Conservation (phyloP, 805 yeast species). For the Kluyveromyces nonfermentans region DNA sequence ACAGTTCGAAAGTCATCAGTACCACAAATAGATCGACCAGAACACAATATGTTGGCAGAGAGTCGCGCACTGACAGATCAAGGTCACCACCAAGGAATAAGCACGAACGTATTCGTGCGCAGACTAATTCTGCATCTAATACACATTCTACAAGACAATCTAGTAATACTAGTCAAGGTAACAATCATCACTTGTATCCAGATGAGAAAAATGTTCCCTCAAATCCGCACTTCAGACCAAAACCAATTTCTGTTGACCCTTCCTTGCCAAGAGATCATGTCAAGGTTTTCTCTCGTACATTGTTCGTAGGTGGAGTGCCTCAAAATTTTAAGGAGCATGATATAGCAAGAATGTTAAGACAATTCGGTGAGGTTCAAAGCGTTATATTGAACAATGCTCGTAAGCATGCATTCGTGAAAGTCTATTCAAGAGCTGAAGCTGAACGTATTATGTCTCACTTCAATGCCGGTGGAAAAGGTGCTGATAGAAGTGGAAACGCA, state of each 20-base stretch:
- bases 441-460: conserved; percentile 69
- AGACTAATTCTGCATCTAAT: neutral
- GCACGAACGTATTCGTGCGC: neutral
- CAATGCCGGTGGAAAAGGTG: conserved; percentile 32
- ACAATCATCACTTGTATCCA: conserved; percentile 28
- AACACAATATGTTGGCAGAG: conserved; percentile 28
- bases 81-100: conserved; percentile 36
- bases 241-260: conserved; percentile 60
- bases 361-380: conserved; percentile 87
- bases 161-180: conserved; percentile 13
- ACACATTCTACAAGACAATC: conserved; percentile 5
- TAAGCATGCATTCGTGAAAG: conserved; percentile 94
- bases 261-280: conserved; percentile 68
- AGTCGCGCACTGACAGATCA: conserved; percentile 42
- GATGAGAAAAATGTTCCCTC: conserved; percentile 61
- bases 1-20: neutral
- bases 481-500: conserved; percentile 38
- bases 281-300: conserved; percentile 79
- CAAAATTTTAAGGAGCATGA: conserved; percentile 68
- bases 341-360: conserved; percentile 61
- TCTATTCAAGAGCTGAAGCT: conserved; percentile 85
- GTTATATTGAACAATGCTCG: conserved; percentile 79
- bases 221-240: conserved; percentile 68
- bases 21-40: conserved; percentile 1
- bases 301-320: conserved; percentile 92